phyloP scores from a whole-genome alignment of 805 yeast genomes.

The Candida yuanshanica region DNA sequence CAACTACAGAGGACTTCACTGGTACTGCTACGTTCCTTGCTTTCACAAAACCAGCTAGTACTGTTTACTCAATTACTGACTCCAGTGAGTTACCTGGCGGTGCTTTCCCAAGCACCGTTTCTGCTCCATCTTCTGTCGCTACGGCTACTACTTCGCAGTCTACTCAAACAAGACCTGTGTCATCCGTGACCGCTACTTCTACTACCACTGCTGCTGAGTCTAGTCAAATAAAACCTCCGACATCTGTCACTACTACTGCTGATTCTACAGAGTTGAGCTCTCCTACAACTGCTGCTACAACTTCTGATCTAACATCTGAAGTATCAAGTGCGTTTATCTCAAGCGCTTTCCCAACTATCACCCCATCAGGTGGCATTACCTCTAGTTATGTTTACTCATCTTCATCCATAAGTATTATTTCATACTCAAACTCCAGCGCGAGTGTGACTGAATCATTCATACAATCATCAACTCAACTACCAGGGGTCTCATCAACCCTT shows the following conservation, averaged over 20 bases:
- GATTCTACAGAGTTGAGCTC: too few relatives aligned
- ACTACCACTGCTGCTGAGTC: too few relatives aligned
- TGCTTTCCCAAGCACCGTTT: too few relatives aligned
- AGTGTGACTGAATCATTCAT: neutral
- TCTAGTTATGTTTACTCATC: neutral
- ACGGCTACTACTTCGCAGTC: too few relatives aligned
- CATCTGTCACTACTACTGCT: neutral
- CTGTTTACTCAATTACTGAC: neutral
- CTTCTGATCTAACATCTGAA: neutral
- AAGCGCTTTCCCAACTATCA: neutral
- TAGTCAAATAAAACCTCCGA: too few relatives aligned
- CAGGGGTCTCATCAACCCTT: neutral
- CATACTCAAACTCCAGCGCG: neutral
- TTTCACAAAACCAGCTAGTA: constrained; percentile 9
- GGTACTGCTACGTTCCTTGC: constrained; percentile 13
- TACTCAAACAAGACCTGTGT: too few relatives aligned
- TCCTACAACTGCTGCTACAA: neutral
- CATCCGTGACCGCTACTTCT: too few relatives aligned
- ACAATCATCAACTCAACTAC: neutral
- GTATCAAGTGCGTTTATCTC: too few relatives aligned
- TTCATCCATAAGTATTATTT: neutral
- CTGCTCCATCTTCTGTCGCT: too few relatives aligned
- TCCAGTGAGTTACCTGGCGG: too few relatives aligned
- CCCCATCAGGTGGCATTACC: neutral
- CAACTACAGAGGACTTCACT: constrained; percentile 18